phyloP scores from a whole-genome alignment of 1,139 yeast species.

The Candida glucosophila region DNA sequence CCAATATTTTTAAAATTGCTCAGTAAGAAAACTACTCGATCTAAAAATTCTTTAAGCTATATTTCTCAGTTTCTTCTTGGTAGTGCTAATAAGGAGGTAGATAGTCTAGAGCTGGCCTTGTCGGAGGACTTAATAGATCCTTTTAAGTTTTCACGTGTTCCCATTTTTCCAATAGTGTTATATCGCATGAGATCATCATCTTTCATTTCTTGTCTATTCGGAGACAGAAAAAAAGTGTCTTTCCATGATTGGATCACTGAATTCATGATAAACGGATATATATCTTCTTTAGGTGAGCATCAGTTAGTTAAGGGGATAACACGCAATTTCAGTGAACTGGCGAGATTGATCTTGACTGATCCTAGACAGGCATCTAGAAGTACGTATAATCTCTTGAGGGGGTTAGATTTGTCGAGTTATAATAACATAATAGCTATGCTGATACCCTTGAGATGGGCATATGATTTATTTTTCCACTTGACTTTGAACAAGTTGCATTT shows the following conservation, averaged over 20 bases:
- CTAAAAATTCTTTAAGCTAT: conserved; percentile 5
- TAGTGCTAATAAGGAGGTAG: conserved; percentile 10
- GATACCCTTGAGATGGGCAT: conserved; percentile 30
- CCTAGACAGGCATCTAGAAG: neutral
- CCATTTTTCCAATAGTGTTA: conserved; percentile 31
- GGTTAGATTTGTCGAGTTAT: conserved; percentile 22
- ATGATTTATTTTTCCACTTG: conserved; percentile 29
- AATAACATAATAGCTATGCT: conserved; percentile 25
- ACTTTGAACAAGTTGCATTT: conserved; percentile 41
- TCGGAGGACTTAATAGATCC: conserved; percentile 31
- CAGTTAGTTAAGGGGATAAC: conserved; percentile 14
- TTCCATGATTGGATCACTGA: conserved; percentile 22
- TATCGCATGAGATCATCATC: conserved; percentile 34
- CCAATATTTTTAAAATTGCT: conserved; percentile 24
- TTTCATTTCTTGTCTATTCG: conserved; percentile 20
- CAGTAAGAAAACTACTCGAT: conserved; percentile 8
- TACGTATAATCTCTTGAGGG: conserved; percentile 5
- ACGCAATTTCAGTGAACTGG: conserved; percentile 2
- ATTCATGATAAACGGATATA: conserved; percentile 26
- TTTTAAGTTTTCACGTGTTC: conserved; percentile 31
- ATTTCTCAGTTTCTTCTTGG: conserved; percentile 14
- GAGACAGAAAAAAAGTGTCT: conserved; percentile 6
- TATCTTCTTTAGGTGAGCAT: conserved; percentile 34
- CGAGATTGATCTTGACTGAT: neutral
- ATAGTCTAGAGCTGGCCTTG: conserved; percentile 25